Percentiles rank a stretch among this genome's conserved stretches.
Evolutionary conservation across 805 yeast genomes (phyloP).

Genomic region (Blastobotrys muscicola): DNA sequence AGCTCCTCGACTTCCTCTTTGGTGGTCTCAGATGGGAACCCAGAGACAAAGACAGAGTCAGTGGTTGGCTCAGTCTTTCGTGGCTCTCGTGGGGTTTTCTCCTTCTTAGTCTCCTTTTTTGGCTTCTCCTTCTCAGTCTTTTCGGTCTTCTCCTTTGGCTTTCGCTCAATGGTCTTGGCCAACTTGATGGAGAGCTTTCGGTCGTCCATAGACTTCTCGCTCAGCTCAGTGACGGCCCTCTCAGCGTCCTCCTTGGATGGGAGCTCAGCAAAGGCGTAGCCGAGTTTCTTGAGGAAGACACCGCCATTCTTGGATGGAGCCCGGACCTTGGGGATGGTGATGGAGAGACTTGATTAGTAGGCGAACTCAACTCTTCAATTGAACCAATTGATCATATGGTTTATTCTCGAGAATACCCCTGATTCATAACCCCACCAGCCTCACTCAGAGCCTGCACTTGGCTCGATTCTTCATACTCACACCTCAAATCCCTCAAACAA

Average conservation of each 20-base stretch:
- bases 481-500: slow-evolving; percentile 37
- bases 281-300: slow-evolving; percentile 26
- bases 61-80: slow-evolving; percentile 34
- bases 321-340: slow-evolving; percentile 29
- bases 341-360: slow-evolving; percentile 2
- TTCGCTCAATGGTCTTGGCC: slow-evolving; percentile 29
- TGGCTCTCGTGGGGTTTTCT: slow-evolving; percentile 1
- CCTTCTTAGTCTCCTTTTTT: slow-evolving; percentile 29
- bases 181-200: slow-evolving; percentile 23
- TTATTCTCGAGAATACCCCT: background rate
- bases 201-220: slow-evolving; percentile 25
- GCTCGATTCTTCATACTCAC: slow-evolving; percentile 30
- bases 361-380: too few species aligned
- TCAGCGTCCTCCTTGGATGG: slow-evolving; percentile 31
- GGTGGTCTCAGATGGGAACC: slow-evolving; percentile 44
- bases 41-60: slow-evolving; percentile 53
- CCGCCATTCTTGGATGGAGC: slow-evolving; percentile 10
- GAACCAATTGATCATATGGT: too few species aligned
- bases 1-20: slow-evolving; percentile 37
- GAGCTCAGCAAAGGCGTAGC: slow-evolving; percentile 47
- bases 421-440: background rate
- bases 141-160: slow-evolving; percentile 10
- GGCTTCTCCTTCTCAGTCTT: slow-evolving; percentile 42
- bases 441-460: background rate
- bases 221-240: slow-evolving; percentile 33